Evolutionary conservation across 257 asterid species (phyloP), one percentile per base, ranked within the genome.

Genomic region (Mentha longifolia): DNA sequence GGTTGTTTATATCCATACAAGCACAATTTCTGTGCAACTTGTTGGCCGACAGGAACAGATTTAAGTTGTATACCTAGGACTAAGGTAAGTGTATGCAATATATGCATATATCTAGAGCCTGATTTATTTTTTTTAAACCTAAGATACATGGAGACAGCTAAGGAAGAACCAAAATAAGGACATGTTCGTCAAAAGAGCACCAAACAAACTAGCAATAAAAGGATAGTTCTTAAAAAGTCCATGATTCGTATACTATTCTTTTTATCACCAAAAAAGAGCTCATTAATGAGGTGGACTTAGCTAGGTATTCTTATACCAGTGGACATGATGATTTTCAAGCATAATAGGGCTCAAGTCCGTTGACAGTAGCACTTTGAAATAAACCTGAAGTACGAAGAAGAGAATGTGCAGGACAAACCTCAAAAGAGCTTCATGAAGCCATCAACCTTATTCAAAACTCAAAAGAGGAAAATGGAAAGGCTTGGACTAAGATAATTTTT

Each of bases 391-490:
- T 30, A 47, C 43, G 28, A n/a, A 17, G 22, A 51, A 51, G 35
- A 67, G 10, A 7, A 5, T 16, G 11, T 33, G 20, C 25, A n/a
- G 41, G 41, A n/a, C 16, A n/a, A 73, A 39, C 72, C 37, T 64
- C 14, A 20, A 35, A 35, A 61, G 72, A 54, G 43, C 63, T 63
- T 52, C 60, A n/a, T 45, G 5, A 19, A 66, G 30, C 52, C 54
- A 31, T 6, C 11, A 51, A 37, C 17, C 35, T 17, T 60, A 33
- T 13, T 35, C 22, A 13, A 15, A 49, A 8, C 9, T n/a, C 55
- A 13, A 52, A 57, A 31, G 47, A 45, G 45, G 41, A 5, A 56
- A 43, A 43, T 15, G 2, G 49, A n/a, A 39, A 47, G 5, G 12
- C 8, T 46, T 7, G 33, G 30, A 68, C 46, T 28, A 16, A 56